Evolutionary conservation across 805 yeast genomes (phyloP).

Genomic region (Metschnikowia proteae): DNA sequence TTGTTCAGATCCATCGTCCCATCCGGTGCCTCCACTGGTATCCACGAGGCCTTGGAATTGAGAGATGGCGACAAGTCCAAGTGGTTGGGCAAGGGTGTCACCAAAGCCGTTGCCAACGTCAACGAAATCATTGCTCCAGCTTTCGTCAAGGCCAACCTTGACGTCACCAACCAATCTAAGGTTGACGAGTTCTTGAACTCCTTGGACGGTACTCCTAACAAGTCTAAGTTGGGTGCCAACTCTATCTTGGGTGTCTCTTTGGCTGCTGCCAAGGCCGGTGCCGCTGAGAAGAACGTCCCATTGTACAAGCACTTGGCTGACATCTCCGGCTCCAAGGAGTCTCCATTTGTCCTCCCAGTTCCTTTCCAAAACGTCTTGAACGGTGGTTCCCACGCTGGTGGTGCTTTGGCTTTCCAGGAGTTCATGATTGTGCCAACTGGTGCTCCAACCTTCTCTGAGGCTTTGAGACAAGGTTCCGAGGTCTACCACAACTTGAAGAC

Average conservation of each 20-base stretch:
- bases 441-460: conserved; percentile 89
- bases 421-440: conserved; percentile 98
- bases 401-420: conserved; percentile 98
- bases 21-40: conserved; percentile 99
- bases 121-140: conserved; percentile 95
- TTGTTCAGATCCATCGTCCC: conserved; percentile 96
- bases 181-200: conserved; percentile 80
- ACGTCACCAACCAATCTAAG: conserved; percentile 81
- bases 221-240: conserved; percentile 96
- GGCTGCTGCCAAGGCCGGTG: conserved; percentile 97
- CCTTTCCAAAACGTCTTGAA: conserved; percentile 98
- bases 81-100: conserved; percentile 99
- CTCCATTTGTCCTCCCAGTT: conserved; percentile 93
- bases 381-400: conserved; percentile 99
- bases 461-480: conserved; percentile 94
- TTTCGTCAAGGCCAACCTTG: conserved; percentile 71
- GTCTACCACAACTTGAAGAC: conserved; percentile 96
- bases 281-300: conserved; percentile 92
- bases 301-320: conserved; percentile 88
- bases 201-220: conserved; percentile 97
- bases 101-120: conserved; percentile 95
- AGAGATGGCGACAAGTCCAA: conserved; percentile 97
- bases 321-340: conserved; percentile 65
- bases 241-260: conserved; percentile 97
- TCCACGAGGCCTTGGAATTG: conserved; percentile 96